These are phyloP conservation scores for Penstemon davidsonii DNA, from an alignment of 257 asterid genomes.

Conservation along the genomic window DNA sequence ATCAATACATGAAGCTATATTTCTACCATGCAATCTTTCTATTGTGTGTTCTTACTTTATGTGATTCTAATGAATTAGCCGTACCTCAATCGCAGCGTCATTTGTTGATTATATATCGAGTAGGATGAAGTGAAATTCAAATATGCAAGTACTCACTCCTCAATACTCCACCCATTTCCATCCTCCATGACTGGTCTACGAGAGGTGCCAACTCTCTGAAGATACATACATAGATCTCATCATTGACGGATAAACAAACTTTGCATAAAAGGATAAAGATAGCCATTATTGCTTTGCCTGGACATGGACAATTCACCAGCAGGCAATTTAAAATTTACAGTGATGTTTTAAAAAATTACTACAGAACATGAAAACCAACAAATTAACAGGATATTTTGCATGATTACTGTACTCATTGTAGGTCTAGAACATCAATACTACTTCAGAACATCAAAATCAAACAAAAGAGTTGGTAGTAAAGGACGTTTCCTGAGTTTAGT, in stretches of 20 bases:
- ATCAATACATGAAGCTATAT: slow-evolving; percentile 7
- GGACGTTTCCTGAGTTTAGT: slow-evolving; percentile 7
- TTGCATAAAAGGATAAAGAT: slow-evolving; percentile 2
- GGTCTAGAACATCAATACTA: slow-evolving; percentile 4
- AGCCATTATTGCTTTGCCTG: slow-evolving; percentile 13
- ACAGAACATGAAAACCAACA: background rate
- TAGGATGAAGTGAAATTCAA: slow-evolving; percentile 27
- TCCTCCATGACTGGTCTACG: slow-evolving; percentile 90
- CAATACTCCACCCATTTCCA: slow-evolving; percentile 90
- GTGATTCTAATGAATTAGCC: slow-evolving; percentile 10
- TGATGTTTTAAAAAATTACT: background rate
- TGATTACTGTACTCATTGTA: slow-evolving; percentile 4
- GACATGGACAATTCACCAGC: slow-evolving; percentile 27
- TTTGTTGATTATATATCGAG: slow-evolving; percentile 31
- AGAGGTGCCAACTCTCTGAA: slow-evolving; percentile 80
- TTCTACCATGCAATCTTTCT: slow-evolving; percentile 11
- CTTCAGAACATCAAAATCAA: slow-evolving; percentile 13
- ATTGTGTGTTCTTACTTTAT: slow-evolving; percentile 4
- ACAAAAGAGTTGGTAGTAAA: background rate
- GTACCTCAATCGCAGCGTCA: slow-evolving; percentile 40
- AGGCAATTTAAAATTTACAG: slow-evolving; percentile 4
- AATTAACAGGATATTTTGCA: background rate
- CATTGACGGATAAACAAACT: slow-evolving; percentile 18
- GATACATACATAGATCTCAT: slow-evolving; percentile 26
- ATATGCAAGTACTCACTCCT: slow-evolving; percentile 48